Conservation (phyloP, 345 rosid species). For the Citrus medica region DNA sequence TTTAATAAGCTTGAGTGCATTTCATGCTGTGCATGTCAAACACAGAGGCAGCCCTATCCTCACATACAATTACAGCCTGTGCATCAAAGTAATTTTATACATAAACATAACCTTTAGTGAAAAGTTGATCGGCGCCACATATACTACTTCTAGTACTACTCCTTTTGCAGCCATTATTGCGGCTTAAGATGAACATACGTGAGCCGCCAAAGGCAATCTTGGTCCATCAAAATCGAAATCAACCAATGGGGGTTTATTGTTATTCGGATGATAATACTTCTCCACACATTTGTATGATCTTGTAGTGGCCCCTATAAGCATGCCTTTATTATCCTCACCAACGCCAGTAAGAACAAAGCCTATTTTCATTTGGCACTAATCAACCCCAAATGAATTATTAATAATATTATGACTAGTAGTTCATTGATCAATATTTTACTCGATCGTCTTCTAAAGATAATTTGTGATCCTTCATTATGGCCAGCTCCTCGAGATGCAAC, state of each 20-base stretch:
- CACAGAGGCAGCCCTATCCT: conserved; percentile 73
- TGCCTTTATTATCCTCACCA: conserved; percentile 61
- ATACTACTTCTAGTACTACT: no score
- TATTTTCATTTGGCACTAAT: conserved; percentile 76
- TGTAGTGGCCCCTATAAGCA: conserved; percentile 76
- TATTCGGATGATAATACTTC: conserved; percentile 58
- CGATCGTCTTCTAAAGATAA: conserved; percentile 38
- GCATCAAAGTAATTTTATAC: conserved; percentile 90
- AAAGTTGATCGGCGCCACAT: conserved; percentile 37
- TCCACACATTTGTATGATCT: conserved; percentile 55
- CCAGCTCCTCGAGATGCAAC: conserved; percentile 44
- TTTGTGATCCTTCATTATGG: conserved; percentile 52
- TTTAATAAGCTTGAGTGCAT: conserved; percentile 70
- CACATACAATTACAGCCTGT: conserved; percentile 87
- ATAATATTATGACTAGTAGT: conserved; percentile 9
- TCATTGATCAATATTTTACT: conserved; percentile 60
- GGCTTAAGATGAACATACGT: conserved; percentile 76
- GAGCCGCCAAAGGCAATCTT: conserved; percentile 61
- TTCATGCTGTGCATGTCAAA: conserved; percentile 86
- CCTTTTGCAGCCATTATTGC: conserved; percentile 44
- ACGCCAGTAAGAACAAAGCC: conserved; percentile 84
- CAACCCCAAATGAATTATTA: conserved; percentile 40
- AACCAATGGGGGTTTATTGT: conserved; percentile 31
- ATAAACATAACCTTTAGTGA: conserved; percentile 49
- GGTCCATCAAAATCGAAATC: conserved; percentile 92